Evolutionary conservation across 495 filamentous ascomycete species (phyloP).

Genomic region (Glarea lozoyensis): DNA sequence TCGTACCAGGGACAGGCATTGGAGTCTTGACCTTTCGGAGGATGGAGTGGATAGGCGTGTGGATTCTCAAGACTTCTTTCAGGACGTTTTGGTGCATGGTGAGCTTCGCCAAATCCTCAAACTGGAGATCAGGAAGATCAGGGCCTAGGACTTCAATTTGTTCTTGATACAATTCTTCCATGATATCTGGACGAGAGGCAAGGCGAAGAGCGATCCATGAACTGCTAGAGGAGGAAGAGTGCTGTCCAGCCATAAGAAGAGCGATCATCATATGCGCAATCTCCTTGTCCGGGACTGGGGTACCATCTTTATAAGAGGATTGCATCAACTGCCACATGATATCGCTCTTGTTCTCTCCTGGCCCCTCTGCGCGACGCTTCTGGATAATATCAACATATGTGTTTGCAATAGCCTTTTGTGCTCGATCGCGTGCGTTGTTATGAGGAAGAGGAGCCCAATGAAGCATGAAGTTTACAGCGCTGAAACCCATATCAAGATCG

Average conservation of each 20-base stretch:
- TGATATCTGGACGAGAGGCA: constrained; percentile 60
- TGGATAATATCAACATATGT: constrained; percentile 74
- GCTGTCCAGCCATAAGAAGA: constrained; percentile 81
- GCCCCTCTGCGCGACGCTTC: constrained; percentile 44
- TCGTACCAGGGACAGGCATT: constrained; percentile 68
- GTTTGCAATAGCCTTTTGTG: constrained; percentile 64
- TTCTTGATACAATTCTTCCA: constrained; percentile 70
- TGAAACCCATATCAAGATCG: constrained; percentile 79
- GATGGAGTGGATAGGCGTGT: constrained; percentile 78
- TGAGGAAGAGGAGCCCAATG: constrained; percentile 81
- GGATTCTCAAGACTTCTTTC: constrained; percentile 73
- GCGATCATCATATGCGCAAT: constrained; percentile 91
- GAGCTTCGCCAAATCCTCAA: constrained; percentile 59
- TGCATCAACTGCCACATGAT: constrained; percentile 83
- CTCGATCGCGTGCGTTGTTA: constrained; percentile 69
- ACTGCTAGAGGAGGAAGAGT: constrained; percentile 74
- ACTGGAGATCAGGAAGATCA: constrained; percentile 53
- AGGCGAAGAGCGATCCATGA: constrained; percentile 77
- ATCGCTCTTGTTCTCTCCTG: constrained; percentile 45
- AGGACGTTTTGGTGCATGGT: constrained; percentile 61
- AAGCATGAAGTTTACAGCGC: constrained; percentile 75
- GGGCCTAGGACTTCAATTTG: constrained; percentile 54
- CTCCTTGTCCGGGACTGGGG: constrained; percentile 63
- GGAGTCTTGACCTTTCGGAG: constrained; percentile 77
- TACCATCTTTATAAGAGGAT: constrained; percentile 67